These are phyloP conservation scores for Neofusicoccum laricinum DNA, from an alignment of 2,329 filamentous ascomycete genomes.

Conservation along the genomic window DNA sequence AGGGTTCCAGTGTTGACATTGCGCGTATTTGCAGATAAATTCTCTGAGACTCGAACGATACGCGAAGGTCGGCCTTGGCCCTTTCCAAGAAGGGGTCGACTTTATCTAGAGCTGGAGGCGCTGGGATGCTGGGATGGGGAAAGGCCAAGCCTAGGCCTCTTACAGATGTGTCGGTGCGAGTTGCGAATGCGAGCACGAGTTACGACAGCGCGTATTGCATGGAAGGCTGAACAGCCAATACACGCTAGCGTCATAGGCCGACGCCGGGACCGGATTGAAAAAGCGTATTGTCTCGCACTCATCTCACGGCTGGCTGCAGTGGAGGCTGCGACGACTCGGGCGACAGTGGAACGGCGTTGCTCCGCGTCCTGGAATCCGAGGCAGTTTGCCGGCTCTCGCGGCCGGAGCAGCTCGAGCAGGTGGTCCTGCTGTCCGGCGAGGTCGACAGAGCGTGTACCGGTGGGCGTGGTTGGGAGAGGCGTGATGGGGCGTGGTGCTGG, in stretches of 20 bases:
- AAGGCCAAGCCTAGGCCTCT: background rate
- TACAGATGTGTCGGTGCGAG: background rate
- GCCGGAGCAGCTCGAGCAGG: too few relatives aligned
- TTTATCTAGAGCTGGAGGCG: background rate
- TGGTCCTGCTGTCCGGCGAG: too few relatives aligned
- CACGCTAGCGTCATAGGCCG: background rate
- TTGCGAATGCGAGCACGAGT: background rate
- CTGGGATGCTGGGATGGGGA: background rate
- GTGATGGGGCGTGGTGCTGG: background rate
- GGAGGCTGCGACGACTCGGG: background rate
- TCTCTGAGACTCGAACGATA: background rate
- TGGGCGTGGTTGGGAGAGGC: background rate
- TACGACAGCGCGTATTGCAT: background rate
- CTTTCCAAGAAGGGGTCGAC: background rate
- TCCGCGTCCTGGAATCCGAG: too few relatives aligned
- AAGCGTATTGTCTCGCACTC: background rate
- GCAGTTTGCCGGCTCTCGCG: too few relatives aligned
- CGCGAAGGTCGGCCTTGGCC: background rate
- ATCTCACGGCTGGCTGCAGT: background rate
- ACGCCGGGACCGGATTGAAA: background rate
- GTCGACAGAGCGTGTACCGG: too few relatives aligned
- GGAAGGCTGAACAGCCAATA: background rate
- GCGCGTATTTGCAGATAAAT: background rate
- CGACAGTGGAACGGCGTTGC: too few relatives aligned
- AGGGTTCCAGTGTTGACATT: background rate